Conservation (phyloP, 129 eudicot genomes). For the Tanacetum coccineum region DNA sequence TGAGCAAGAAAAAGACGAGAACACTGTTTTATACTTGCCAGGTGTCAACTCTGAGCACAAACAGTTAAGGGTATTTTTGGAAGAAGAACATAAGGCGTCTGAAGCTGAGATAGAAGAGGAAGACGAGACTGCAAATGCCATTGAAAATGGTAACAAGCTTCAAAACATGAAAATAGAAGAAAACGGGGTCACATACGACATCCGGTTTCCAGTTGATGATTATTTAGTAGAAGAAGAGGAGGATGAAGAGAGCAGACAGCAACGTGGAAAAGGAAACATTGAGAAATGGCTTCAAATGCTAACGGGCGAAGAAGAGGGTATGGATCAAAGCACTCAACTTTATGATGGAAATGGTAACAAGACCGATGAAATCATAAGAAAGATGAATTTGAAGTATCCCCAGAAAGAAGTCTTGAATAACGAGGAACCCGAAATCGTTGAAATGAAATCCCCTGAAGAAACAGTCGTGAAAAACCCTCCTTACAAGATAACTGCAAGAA, state of each 20-base stretch:
- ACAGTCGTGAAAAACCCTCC: conserved; percentile 35
- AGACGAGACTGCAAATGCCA: conserved; percentile 17
- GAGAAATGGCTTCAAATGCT: conserved; percentile 92
- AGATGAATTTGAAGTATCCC: conserved; percentile 66
- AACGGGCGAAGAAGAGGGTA: conserved; percentile 41
- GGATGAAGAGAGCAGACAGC: conserved; percentile 87
- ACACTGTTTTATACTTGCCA: conserved; percentile 32
- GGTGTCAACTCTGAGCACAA: conserved; percentile 43
- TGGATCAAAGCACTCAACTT: conserved; percentile 27
- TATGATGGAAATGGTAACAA: conserved; percentile 17
- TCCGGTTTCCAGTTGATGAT: conserved; percentile 45
- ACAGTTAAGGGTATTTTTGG: conserved; percentile 73
- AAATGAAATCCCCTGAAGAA: conserved; percentile 1
- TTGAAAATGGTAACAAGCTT: conserved; percentile 26
- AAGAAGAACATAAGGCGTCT: conserved; percentile 76
- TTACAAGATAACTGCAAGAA: conserved; percentile 31
- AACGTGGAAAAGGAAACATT: conserved; percentile 85
- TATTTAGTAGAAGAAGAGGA: conserved; percentile 44
- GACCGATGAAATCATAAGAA: conserved; percentile 58
- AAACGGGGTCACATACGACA: conserved; percentile 29
- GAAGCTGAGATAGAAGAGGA: conserved; percentile 38
- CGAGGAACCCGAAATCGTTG: conserved; percentile 14
- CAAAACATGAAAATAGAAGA: conserved; percentile 35
- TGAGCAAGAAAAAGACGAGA: conserved; percentile 31
- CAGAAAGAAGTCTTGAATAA: conserved; percentile 37